These are phyloP conservation scores for Calonectria leucothoes DNA, from an alignment of 2,329 filamentous ascomycete genomes.

Conservation along the genomic window DNA sequence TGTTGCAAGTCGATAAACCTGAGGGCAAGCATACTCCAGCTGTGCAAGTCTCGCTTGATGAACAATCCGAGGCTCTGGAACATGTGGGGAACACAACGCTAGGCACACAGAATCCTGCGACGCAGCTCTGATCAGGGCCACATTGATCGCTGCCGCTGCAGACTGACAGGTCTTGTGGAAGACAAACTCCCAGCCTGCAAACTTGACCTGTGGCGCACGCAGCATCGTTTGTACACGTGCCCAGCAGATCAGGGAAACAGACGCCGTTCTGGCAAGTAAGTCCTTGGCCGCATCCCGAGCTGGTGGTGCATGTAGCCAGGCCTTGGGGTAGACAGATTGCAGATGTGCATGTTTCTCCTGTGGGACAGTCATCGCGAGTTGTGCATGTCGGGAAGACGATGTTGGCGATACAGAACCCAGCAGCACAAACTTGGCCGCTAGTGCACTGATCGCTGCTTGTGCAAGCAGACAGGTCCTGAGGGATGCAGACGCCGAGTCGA, in stretches of 20 bases:
- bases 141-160: background rate
- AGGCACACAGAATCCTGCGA: slow-evolving; percentile 3
- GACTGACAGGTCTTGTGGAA: background rate
- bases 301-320: background rate
- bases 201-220: background rate
- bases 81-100: background rate
- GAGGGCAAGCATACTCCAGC: slow-evolving; percentile 5
- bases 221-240: background rate
- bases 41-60: background rate
- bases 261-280: background rate
- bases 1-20: background rate
- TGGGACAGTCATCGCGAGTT: background rate
- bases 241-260: background rate
- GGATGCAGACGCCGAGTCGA: slow-evolving; percentile 15
- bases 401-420: background rate
- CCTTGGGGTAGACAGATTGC: slow-evolving; percentile 1
- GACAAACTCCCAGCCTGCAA: background rate
- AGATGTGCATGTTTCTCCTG: background rate
- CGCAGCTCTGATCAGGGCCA: background rate
- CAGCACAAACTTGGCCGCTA: slow-evolving; percentile 3
- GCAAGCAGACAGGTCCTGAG: background rate
- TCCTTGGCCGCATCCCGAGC: background rate
- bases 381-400: background rate
- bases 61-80: background rate
- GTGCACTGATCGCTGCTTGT: background rate